These are phyloP conservation scores for Rhipidocladum racemiflorum DNA, from an alignment of 176 grass and related monocot species.

Conservation along the genomic window DNA sequence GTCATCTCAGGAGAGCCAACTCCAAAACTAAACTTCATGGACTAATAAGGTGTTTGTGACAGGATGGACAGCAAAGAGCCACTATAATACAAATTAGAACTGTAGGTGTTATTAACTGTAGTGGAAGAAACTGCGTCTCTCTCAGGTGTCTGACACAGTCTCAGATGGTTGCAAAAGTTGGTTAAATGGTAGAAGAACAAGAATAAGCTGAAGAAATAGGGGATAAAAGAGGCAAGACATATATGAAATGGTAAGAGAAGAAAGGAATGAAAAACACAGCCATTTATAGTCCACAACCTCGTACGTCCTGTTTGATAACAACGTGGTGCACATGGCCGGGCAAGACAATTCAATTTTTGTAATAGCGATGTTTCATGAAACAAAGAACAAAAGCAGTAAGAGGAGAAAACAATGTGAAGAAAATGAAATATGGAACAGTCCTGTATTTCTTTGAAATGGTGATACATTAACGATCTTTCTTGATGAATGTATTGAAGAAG, in stretches of 20 bases:
- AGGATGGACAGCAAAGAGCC: neutral
- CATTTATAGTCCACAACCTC: slow-evolving; percentile 9
- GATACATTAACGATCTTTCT: neutral
- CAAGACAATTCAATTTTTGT: slow-evolving; percentile 20
- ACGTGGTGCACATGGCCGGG: neutral
- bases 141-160: neutral
- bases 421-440: slow-evolving; percentile 4
- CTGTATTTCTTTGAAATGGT: neutral
- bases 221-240: neutral
- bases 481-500: slow-evolving; percentile 15
- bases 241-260: neutral
- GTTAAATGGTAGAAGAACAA: neutral
- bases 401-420: neutral
- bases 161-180: neutral
- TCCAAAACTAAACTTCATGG: neutral
- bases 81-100: neutral
- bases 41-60: neutral
- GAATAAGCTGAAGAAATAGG: slow-evolving; percentile 3
- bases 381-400: neutral
- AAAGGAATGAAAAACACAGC: neutral
- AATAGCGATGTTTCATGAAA: neutral
- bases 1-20: neutral
- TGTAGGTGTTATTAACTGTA: neutral
- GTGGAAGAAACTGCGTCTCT: slow-evolving; percentile 1
- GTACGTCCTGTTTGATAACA: neutral